phyloP scores from a whole-genome alignment of 2,329 filamentous ascomycete genomes.

The Zymoseptoria passerinii region DNA sequence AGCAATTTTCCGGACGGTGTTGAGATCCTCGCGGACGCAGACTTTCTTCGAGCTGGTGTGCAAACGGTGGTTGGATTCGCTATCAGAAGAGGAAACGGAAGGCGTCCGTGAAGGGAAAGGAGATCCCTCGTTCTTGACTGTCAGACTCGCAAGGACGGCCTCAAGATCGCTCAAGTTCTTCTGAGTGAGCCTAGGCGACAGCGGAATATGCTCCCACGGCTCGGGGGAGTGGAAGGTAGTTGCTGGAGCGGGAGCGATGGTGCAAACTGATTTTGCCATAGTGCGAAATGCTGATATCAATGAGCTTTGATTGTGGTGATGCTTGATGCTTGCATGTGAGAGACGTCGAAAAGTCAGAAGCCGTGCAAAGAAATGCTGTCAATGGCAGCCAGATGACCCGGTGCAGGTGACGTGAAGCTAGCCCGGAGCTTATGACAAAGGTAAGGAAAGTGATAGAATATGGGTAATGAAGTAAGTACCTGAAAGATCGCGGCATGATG shows the following conservation, averaged over 20 bases:
- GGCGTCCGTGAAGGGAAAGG: constrained; percentile 2
- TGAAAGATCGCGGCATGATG: neutral
- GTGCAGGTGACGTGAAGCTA: neutral
- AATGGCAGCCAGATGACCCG: neutral
- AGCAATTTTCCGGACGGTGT: neutral
- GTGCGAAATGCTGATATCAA: no score
- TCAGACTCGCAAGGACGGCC: neutral
- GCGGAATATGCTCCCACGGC: neutral
- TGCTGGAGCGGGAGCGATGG: neutral
- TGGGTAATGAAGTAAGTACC: neutral
- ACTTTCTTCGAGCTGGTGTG: neutral
- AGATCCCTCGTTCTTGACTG: neutral
- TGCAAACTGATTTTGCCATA: neutral
- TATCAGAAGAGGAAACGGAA: neutral
- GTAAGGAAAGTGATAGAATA: neutral
- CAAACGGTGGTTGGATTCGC: neutral
- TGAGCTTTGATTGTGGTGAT: neutral
- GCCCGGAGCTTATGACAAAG: neutral
- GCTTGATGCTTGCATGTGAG: neutral
- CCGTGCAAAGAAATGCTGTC: neutral
- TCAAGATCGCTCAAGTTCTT: neutral
- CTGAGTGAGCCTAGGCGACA: neutral
- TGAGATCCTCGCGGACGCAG: neutral
- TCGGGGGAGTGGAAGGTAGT: neutral
- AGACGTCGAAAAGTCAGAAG: neutral